Conservation (phyloP, 495 filamentous ascomycete genomes). For the Lophiostoma macrostomum region DNA sequence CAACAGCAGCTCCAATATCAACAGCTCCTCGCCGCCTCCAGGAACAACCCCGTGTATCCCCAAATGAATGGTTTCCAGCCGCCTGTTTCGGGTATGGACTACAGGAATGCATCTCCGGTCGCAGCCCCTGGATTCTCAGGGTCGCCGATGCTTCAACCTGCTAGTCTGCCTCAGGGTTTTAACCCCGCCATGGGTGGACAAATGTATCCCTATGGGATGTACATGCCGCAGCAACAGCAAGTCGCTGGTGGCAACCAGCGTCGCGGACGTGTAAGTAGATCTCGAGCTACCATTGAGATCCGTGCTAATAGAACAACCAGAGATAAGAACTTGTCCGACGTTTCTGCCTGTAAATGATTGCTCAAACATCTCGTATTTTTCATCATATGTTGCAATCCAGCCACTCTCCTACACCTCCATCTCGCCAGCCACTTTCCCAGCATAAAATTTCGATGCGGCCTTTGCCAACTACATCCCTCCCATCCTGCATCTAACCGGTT, state of each 20-base stretch:
- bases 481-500: background rate
- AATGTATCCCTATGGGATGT: constrained; percentile 33
- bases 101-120: constrained; percentile 21
- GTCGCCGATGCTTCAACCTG: constrained; percentile 29
- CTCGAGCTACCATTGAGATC: background rate
- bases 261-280: constrained; percentile 28
- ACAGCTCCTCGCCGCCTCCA: constrained; percentile 51
- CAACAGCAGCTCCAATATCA: constrained; percentile 59
- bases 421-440: too few species aligned
- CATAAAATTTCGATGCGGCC: too few species aligned
- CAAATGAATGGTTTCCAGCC: constrained; percentile 28
- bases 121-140: constrained; percentile 24
- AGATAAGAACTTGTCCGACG: constrained; percentile 7
- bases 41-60: constrained; percentile 18
- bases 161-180: constrained; percentile 23
- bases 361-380: background rate
- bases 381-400: too few species aligned
- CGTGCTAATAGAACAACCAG: constrained; percentile 11
- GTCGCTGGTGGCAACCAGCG: constrained; percentile 22
- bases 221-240: constrained; percentile 29
- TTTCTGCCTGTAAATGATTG: background rate
- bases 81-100: constrained; percentile 26
- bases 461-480: constrained; percentile 1
- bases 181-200: constrained; percentile 22
- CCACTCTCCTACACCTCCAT: too few species aligned